A percentile compares a stretch with the other conserved stretches of the same genome.
Conservation (phyloP, 305 asterid genomes). For the Fraxinus dipetala region DNA sequence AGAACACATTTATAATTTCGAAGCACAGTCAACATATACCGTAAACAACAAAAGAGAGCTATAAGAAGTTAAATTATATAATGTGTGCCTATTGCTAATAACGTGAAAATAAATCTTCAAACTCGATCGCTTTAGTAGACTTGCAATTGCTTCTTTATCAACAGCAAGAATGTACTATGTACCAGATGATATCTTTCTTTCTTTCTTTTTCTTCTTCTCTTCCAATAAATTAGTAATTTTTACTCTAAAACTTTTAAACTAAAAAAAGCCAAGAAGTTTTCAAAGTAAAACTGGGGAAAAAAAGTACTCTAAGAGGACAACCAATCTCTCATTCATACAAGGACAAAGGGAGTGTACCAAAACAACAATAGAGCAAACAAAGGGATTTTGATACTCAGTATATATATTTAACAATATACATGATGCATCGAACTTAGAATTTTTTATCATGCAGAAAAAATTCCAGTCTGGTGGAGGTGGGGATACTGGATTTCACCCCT, state of each 20-base stretch:
- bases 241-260: background rate
- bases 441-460: constrained; percentile 38
- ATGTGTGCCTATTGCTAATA: background rate
- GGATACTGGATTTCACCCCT: constrained; percentile 87
- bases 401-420: background rate
- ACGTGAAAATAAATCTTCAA: background rate
- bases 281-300: background rate
- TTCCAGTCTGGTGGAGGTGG: constrained; percentile 95
- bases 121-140: background rate
- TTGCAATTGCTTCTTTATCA: background rate
- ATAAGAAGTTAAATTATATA: background rate
- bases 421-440: background rate
- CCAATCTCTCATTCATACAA: background rate
- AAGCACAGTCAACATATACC: background rate
- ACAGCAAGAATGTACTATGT: background rate
- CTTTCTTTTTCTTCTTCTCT: background rate
- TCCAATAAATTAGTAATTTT: background rate
- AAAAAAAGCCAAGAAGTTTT: background rate
- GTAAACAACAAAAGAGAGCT: background rate
- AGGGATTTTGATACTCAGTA: background rate
- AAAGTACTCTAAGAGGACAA: background rate
- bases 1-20: background rate
- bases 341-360: background rate
- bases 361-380: background rate
- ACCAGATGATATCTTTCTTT: background rate